A percentile compares a stretch with the other conserved stretches of the same genome.
Evolutionary conservation across 2,329 filamentous ascomycete species (phyloP).

Genomic region (Graphiopsis chlorocephala): DNA sequence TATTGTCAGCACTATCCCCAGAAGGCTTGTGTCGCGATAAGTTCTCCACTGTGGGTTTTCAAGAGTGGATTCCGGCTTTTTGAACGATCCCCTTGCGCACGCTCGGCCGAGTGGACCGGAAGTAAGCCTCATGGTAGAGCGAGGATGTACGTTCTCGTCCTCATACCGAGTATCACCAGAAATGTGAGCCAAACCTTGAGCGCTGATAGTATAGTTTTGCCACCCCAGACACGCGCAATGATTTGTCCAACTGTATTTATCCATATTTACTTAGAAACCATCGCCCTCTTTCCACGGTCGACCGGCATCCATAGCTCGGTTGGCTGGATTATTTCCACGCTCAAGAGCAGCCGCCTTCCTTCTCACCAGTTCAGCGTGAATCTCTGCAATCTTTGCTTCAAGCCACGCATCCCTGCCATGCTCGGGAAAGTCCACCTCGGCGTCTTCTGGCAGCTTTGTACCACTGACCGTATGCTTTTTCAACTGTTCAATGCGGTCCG

Average conservation of each 20-base stretch:
- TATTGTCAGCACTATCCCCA: background rate
- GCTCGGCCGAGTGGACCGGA: background rate
- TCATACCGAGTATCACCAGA: background rate
- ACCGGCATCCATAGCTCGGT: conserved; percentile 53
- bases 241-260: background rate
- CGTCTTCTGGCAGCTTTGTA: conserved; percentile 36
- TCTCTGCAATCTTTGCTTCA: conserved; percentile 42
- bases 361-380: conserved; percentile 43
- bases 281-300: conserved; percentile 56
- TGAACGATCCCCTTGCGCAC: background rate
- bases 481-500: conserved; percentile 37
- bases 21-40: background rate
- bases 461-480: conserved; percentile 39
- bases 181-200: background rate
- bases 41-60: background rate
- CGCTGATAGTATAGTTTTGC: background rate
- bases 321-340: conserved; percentile 50
- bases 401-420: conserved; percentile 45
- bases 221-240: background rate
- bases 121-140: background rate
- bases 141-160: background rate
- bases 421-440: conserved; percentile 38
- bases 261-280: conserved; percentile 36
- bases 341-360: conserved; percentile 46
- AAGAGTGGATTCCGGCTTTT: background rate